A percentile compares a stretch with the other conserved stretches of the same genome.
These are phyloP conservation scores for Albizia julibrissin DNA, from an alignment of 306 rosid genomes.

Conservation along the genomic window DNA sequence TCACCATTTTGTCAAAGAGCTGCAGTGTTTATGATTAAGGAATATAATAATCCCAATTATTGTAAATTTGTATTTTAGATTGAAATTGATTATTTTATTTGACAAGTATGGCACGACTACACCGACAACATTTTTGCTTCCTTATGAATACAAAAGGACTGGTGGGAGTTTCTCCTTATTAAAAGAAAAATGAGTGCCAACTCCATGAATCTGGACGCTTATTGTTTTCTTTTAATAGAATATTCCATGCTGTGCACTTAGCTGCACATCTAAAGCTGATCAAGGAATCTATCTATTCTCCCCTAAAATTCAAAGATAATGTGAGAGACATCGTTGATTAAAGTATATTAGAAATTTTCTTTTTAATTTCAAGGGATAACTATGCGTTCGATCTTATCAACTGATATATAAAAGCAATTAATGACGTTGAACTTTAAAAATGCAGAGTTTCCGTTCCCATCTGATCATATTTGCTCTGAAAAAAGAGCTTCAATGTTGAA, in stretches of 20 bases:
- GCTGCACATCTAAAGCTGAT: background rate
- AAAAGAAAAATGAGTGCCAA: background rate
- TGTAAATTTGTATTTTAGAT: no score
- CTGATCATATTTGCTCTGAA: background rate
- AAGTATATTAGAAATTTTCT: background rate
- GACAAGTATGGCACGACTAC: background rate
- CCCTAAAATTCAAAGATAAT: background rate
- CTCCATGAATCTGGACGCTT: slow-evolving; percentile 12
- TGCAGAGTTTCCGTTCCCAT: background rate
- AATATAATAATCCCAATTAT: no score
- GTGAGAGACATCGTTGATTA: background rate
- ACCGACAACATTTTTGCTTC: background rate
- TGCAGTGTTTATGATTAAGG: no score
- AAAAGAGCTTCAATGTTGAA: background rate
- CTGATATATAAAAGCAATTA: background rate
- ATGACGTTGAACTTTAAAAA: background rate
- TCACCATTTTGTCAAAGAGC: no score
- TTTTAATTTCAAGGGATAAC: background rate
- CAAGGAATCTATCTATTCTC: background rate
- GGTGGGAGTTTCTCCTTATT: background rate
- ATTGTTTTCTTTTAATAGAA: background rate
- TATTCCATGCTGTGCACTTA: background rate
- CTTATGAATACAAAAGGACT: slow-evolving; percentile 9
- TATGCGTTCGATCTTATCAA: background rate
- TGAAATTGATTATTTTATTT: background rate